A percentile compares a stretch with the other conserved stretches of the same genome.
phyloP scores from a whole-genome alignment of 2,329 filamentous ascomycete species.

The Neopestalotiopsis rosae region DNA sequence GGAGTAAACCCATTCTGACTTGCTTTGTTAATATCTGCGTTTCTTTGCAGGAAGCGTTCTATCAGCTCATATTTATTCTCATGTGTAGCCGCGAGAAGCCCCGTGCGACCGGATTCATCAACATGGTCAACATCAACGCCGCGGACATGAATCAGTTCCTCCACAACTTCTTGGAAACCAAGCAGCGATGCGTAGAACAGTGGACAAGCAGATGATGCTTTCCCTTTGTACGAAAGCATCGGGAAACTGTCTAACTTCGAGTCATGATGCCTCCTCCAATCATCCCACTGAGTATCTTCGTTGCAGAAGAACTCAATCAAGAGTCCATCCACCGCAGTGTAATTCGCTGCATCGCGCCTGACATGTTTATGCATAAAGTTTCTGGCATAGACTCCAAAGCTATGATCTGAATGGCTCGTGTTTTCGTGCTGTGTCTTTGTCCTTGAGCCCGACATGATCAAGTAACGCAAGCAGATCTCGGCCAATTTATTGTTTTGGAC shows the following conservation, averaged over 20 bases:
- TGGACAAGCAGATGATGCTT: background rate
- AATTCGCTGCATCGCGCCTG: background rate
- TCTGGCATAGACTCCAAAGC: background rate
- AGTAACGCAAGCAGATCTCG: background rate
- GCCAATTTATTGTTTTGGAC: background rate
- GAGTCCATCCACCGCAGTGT: background rate
- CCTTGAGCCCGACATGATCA: background rate
- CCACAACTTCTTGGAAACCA: background rate
- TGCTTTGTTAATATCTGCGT: background rate
- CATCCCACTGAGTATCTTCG: background rate
- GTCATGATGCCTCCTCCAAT: background rate
- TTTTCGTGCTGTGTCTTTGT: background rate
- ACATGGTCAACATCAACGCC: background rate
- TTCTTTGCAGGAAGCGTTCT: background rate
- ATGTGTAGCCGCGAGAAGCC: background rate
- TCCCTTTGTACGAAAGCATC: background rate
- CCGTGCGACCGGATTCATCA: background rate
- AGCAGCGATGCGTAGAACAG: background rate
- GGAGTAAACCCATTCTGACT: background rate
- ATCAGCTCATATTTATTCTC: background rate
- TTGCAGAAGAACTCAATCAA: background rate
- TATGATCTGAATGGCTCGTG: background rate
- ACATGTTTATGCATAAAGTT: background rate
- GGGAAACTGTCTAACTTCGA: background rate
- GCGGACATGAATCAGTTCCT: background rate